Conservation (phyloP, 306 rosid genomes). For the Lithocarpus polystachyus region DNA sequence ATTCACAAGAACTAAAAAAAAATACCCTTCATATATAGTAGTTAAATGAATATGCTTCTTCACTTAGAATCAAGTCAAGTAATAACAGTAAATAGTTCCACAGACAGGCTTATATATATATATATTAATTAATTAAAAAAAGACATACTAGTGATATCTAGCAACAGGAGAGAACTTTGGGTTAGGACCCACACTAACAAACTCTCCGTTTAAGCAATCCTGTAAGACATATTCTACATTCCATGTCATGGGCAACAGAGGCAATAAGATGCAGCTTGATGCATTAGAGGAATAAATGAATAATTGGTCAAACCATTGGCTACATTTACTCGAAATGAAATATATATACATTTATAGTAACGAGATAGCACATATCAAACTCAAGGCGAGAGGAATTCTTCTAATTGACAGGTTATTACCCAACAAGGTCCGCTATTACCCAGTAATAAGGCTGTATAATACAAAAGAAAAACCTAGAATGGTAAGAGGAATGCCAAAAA, state of each 20-base stretch:
- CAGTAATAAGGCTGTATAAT: neutral
- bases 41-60: too few species aligned
- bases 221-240: slow-evolving; percentile 26
- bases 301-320: neutral
- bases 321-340: neutral
- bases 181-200: slow-evolving; percentile 95
- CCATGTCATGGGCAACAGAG: slow-evolving; percentile 6
- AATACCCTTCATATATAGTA: too few species aligned
- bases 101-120: too few species aligned
- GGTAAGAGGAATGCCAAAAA: neutral
- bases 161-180: slow-evolving; percentile 83
- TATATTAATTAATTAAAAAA: too few species aligned
- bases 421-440: neutral
- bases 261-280: neutral
- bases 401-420: neutral
- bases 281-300: neutral
- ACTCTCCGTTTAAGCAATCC: slow-evolving; percentile 96
- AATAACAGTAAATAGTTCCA: neutral
- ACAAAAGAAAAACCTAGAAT: slow-evolving; percentile 1
- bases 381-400: neutral
- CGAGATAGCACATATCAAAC: neutral
- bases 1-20: too few species aligned
- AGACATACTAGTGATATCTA: slow-evolving; percentile 79
- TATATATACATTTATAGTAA: too few species aligned
- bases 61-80: neutral